Evolutionary conservation across 805 yeast species (phyloP), one percentile per base, ranked within the genome.

Genomic region (Myxozyma mucilagina): DNA sequence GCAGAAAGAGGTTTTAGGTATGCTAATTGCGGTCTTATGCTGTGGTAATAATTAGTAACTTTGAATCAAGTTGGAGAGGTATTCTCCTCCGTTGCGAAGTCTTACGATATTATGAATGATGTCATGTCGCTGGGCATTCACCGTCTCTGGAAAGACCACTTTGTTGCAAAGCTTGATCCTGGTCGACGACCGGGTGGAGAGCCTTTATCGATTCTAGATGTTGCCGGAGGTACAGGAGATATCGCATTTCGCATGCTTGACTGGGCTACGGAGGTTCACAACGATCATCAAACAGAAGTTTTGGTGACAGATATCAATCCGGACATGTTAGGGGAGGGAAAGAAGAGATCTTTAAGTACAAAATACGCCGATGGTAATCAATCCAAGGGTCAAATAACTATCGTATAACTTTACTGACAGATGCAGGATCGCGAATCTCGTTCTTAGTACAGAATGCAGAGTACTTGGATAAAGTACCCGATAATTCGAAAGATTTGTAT

Each of bases 151-250:
- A 94, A 94, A 73, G 84, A 83, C 71, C 96, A 92, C 72, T 87
- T 94, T 73, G 91, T 94, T 70, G 81, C 85, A 68, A 84, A 89
- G 67, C 78, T 94, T 59, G 97, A 94, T 72, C 96, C 97, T 47
- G 99, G 99, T 38, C 85, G 84, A 79, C 83, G 98, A 71, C 93
- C 96, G 4, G 96, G 93, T 49, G 82, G 84, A 13, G 83, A 86
- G 66, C 97, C 97, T 3, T 78, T 94, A 69, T 84, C 86, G 60
- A 93, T 94, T 71, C 80, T 94, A 65, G 99, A 94, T 75, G 98
- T 94, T 59, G 99, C 99, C 32, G 99, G 99, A 61, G 99, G 99
- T 29, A 90, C 98, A 10, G 99, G 99, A 50, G 99, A 94, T 72
- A 93, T 94, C 75, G 99, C 99, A 1, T 90, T 90, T 76, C 96